These are phyloP conservation scores for Beauveria sp. DNA, from an alignment of 2,329 filamentous ascomycete species.

Conservation along the genomic window DNA sequence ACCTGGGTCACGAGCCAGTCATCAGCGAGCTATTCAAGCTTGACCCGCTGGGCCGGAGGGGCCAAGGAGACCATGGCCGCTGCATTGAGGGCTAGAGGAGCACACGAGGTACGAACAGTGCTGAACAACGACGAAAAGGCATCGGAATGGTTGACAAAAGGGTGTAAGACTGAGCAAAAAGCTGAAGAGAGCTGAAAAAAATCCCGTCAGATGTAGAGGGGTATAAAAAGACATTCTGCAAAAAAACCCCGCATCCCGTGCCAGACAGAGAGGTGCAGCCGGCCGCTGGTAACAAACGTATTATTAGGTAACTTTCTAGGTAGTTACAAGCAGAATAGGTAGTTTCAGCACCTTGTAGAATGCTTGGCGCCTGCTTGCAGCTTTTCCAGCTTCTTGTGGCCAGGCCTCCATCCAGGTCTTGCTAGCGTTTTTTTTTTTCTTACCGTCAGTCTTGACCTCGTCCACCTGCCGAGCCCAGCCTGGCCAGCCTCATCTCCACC, in stretches of 20 bases:
- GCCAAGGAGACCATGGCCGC: background rate
- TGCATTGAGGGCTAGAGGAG: background rate
- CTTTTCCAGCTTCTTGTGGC: no score
- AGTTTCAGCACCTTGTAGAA: background rate
- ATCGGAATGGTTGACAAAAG: no score
- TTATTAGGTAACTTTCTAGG: background rate
- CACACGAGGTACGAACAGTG: background rate
- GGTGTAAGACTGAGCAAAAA: no score
- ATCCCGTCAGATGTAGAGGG: background rate
- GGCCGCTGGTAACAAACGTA: background rate
- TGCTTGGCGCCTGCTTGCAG: no score
- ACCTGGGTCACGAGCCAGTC: slow-evolving; percentile 5
- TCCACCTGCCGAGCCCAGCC: background rate
- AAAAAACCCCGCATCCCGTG: background rate
- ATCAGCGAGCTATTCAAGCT: background rate
- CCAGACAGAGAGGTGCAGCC: background rate
- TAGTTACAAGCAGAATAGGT: background rate
- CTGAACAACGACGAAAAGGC: no score
- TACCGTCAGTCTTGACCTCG: background rate
- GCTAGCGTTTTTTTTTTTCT: background rate
- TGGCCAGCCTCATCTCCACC: slow-evolving; percentile 7
- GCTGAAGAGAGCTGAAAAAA: background rate
- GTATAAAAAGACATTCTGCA: background rate
- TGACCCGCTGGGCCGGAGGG: slow-evolving; percentile 3
- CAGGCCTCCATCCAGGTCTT: background rate